phyloP scores from a whole-genome alignment of 495 filamentous ascomycete genomes.

The Penicillium pancosmium region DNA sequence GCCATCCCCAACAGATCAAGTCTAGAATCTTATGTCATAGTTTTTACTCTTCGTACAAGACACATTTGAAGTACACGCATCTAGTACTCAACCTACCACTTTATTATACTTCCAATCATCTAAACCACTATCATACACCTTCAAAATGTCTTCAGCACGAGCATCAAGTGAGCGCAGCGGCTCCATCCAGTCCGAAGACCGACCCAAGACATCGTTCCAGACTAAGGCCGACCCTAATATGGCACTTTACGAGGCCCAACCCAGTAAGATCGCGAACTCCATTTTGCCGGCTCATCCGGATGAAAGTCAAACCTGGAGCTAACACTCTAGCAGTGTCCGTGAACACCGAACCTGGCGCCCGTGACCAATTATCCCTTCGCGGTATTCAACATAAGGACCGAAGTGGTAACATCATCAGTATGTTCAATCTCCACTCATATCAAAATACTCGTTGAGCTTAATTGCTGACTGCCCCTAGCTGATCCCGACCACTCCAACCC shows the following conservation, averaged over 20 bases:
- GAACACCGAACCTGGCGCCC: conserved; percentile 18
- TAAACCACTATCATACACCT: neutral
- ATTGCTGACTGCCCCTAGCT: conserved; percentile 19
- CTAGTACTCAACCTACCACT: neutral
- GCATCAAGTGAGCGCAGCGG: conserved; percentile 32
- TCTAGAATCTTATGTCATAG: neutral
- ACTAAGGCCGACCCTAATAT: conserved; percentile 85
- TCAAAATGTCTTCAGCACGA: conserved; percentile 30
- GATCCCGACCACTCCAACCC: conserved; percentile 57
- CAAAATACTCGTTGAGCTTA: neutral
- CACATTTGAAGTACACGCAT: neutral
- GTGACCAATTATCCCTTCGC: conserved; percentile 62
- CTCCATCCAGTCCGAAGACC: conserved; percentile 31
- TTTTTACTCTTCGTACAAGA: neutral
- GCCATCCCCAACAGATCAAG: neutral
- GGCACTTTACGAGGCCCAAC: conserved; percentile 83
- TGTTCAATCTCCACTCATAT: conserved; percentile 15
- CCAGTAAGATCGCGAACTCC: conserved; percentile 61
- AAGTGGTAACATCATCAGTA: conserved; percentile 84
- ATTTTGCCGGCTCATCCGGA: neutral
- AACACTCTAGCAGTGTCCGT: conserved; percentile 20
- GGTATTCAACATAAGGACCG: conserved; percentile 75
- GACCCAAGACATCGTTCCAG: conserved; percentile 61
- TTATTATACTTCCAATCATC: neutral
- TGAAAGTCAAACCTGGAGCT: neutral